A percentile compares a stretch with the other conserved stretches of the same genome.
Conservation (phyloP, 345 rosid species). For the Salix suchowensis region DNA sequence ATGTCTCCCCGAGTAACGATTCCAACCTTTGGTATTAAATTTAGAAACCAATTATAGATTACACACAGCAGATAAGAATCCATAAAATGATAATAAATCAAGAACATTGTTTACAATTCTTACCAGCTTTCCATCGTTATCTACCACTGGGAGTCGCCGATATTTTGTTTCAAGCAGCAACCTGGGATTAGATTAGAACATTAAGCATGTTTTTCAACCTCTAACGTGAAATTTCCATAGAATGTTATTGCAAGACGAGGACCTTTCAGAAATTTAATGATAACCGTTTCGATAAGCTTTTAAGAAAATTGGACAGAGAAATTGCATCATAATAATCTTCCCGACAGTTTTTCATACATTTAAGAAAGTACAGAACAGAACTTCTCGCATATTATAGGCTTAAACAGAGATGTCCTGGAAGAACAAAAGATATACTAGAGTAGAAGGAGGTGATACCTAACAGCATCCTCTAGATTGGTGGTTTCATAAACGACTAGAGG, state of each 20-base stretch:
- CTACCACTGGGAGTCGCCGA: slow-evolving; percentile 82
- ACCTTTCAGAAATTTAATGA: not conserved
- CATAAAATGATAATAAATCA: not conserved
- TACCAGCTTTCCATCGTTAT: slow-evolving; percentile 69
- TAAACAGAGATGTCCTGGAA: not conserved
- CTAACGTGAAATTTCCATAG: not conserved
- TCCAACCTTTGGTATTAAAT: slow-evolving; percentile 56
- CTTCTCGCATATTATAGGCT: not conserved
- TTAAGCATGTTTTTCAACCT: not conserved
- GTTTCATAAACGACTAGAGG: slow-evolving; percentile 74
- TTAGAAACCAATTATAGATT: not conserved
- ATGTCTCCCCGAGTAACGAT: slow-evolving; percentile 75
- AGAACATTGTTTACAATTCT: slow-evolving; percentile 17
- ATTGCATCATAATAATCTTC: not conserved
- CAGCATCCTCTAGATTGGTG: slow-evolving; percentile 84
- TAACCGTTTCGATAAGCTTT: not conserved
- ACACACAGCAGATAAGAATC: not conserved
- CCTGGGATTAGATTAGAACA: slow-evolving; percentile 29
- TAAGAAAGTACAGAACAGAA: not conserved
- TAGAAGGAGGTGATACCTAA: slow-evolving; percentile 41
- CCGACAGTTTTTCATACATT: not conserved
- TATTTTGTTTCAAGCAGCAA: slow-evolving; percentile 86
- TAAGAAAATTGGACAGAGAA: not conserved
- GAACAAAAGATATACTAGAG: not conserved
- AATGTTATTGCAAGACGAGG: not conserved